phyloP scores from a whole-genome alignment of 2,329 filamentous ascomycete species.

The Mollisia scopiformis region DNA sequence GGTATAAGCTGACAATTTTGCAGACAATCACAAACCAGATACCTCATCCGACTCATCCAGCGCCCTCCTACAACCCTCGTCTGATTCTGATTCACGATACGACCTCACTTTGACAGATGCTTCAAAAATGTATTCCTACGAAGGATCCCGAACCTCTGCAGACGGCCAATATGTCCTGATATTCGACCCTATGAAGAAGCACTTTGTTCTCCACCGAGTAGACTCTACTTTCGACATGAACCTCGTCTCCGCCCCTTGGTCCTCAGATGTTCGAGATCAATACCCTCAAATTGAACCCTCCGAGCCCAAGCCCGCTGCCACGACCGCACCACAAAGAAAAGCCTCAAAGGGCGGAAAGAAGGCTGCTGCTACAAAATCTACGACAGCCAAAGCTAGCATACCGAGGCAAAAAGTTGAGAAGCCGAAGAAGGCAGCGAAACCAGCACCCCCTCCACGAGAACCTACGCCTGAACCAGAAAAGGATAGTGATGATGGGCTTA shows the following conservation, averaged over 20 bases:
- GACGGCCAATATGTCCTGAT: constrained; percentile 68
- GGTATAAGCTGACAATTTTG: constrained; percentile 17
- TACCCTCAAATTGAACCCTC: constrained; percentile 61
- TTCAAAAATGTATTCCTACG: constrained; percentile 61
- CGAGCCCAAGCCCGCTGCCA: constrained; percentile 18
- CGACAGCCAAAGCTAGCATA: constrained; percentile 17
- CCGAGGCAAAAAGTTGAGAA: constrained; percentile 36
- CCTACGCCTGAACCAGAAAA: constrained; percentile 35
- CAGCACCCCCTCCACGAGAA: constrained; percentile 26
- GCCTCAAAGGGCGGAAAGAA: constrained; percentile 31
- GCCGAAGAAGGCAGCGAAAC: constrained; percentile 37
- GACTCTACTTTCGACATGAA: constrained; percentile 90
- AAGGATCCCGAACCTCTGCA: constrained; percentile 59
- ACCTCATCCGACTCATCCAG: constrained; percentile 50
- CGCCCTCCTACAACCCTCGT: constrained; percentile 54
- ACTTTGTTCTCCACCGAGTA: constrained; percentile 80
- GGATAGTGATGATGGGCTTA: constrained; percentile 59
- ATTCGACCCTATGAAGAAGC: constrained; percentile 74
- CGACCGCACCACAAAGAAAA: constrained; percentile 29
- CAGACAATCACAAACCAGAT: constrained; percentile 66
- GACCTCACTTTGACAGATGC: constrained; percentile 56
- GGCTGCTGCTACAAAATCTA: constrained; percentile 31
- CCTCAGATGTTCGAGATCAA: constrained; percentile 66
- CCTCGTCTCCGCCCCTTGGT: constrained; percentile 69
- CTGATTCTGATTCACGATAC: constrained; percentile 42